Evolutionary conservation across 352 stramenopile genomes (phyloP).

Genomic region (Elongisporangium undulatum): DNA sequence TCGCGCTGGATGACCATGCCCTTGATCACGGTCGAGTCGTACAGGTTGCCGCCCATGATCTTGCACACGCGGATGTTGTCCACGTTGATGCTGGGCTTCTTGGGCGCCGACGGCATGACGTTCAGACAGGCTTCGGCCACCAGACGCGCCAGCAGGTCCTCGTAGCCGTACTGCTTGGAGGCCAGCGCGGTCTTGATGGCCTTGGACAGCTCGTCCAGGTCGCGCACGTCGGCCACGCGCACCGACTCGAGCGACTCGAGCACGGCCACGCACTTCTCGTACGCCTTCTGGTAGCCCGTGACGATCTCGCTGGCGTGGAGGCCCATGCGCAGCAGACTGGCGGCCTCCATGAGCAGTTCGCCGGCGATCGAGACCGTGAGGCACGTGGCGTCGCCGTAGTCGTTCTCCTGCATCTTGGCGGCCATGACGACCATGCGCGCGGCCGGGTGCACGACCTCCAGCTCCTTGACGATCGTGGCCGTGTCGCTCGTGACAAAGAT

Average conservation of each 20-base stretch:
- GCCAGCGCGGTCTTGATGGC: slow-evolving; percentile 94
- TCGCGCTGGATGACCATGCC: slow-evolving; percentile 96
- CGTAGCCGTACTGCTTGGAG: slow-evolving; percentile 97
- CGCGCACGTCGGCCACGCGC: slow-evolving; percentile 76
- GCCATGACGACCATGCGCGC: slow-evolving; percentile 98
- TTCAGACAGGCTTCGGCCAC: slow-evolving; percentile 95
- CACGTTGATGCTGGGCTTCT: slow-evolving; percentile 91
- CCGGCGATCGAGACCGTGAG: slow-evolving; percentile 96
- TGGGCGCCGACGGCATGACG: slow-evolving; percentile 87
- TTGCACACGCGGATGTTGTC: slow-evolving; percentile 98
- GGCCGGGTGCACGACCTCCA: slow-evolving; percentile 98
- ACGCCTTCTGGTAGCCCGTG: slow-evolving; percentile 95
- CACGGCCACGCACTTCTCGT: slow-evolving; percentile 91
- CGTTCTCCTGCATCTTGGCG: slow-evolving; percentile 98
- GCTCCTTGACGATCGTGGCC: slow-evolving; percentile 98
- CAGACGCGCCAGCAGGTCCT: slow-evolving; percentile 92
- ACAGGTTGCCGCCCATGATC: slow-evolving; percentile 95
- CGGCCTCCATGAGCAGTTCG: slow-evolving; percentile 95
- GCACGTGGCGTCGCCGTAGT: slow-evolving; percentile 96
- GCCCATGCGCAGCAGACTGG: slow-evolving; percentile 96
- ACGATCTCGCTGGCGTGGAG: slow-evolving; percentile 98
- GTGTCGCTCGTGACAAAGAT: slow-evolving; percentile 99
- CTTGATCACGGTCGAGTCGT: slow-evolving; percentile 95
- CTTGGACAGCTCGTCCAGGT: slow-evolving; percentile 82
- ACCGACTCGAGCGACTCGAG: slow-evolving; percentile 87